Evolutionary conservation across 1,139 yeast genomes (phyloP).

Genomic region (Pneumocystis murina): DNA sequence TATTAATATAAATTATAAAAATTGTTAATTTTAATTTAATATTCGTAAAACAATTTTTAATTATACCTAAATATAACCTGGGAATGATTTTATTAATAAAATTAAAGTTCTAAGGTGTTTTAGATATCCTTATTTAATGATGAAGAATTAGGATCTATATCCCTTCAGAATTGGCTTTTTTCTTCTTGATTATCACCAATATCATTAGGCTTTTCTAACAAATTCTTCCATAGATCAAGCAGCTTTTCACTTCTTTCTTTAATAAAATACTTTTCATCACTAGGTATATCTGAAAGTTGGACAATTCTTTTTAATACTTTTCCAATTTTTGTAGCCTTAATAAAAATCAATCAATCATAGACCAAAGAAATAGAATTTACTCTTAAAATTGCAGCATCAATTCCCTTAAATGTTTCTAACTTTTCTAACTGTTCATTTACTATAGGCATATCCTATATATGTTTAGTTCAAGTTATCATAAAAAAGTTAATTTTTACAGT

Average conservation of each 20-base stretch:
- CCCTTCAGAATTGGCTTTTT: background rate
- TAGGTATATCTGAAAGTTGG: slow-evolving; percentile 6
- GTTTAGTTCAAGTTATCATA: background rate
- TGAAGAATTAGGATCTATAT: background rate
- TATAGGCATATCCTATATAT: background rate
- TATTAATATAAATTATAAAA: background rate
- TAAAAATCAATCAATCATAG: background rate
- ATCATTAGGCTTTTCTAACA: background rate
- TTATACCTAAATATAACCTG: background rate
- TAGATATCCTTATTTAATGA: no score
- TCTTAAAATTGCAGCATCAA: slow-evolving; percentile 2
- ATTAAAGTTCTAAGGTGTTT: background rate
- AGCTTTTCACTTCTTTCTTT: slow-evolving; percentile 2
- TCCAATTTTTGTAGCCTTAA: slow-evolving; percentile 9
- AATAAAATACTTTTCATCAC: slow-evolving; percentile 8
- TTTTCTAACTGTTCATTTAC: slow-evolving; percentile 1
- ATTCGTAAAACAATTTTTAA: background rate
- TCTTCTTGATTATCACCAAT: background rate
- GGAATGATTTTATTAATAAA: background rate
- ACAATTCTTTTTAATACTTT: slow-evolving; percentile 9
- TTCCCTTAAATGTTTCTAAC: slow-evolving; percentile 4
- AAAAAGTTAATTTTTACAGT: background rate
- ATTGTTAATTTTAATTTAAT: background rate
- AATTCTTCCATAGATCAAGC: background rate
- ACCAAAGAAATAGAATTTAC: background rate